These are phyloP conservation scores for Phaeosphaeriaceae sp. DNA, from an alignment of 2,329 filamentous ascomycete genomes.

Conservation along the genomic window DNA sequence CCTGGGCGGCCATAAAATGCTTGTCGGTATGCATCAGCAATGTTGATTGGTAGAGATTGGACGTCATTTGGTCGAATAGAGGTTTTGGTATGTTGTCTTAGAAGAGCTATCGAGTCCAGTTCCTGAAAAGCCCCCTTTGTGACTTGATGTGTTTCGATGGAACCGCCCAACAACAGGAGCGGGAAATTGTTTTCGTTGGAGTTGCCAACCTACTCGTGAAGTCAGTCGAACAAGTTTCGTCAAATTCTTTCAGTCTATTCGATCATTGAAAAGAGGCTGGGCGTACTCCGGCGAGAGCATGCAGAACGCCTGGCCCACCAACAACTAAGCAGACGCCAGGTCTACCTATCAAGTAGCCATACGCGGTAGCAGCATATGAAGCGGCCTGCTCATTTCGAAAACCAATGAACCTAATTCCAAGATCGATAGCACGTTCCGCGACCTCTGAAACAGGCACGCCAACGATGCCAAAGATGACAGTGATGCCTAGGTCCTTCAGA, in stretches of 20 bases:
- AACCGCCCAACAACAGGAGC: slow-evolving; percentile 61
- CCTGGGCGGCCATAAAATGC: slow-evolving; percentile 64
- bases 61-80: slow-evolving; percentile 53
- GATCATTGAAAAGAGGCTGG: neutral
- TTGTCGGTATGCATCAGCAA: slow-evolving; percentile 60
- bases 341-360: slow-evolving; percentile 64
- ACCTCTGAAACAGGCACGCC: slow-evolving; percentile 65
- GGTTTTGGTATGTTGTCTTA: slow-evolving; percentile 59
- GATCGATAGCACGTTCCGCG: slow-evolving; percentile 62
- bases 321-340: slow-evolving; percentile 66
- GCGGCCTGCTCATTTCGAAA: slow-evolving; percentile 67
- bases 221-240: neutral
- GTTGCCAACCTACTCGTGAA: slow-evolving; percentile 44
- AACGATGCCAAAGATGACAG: slow-evolving; percentile 61
- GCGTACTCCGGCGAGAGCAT: slow-evolving; percentile 62
- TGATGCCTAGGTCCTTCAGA: slow-evolving; percentile 57
- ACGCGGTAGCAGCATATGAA: slow-evolving; percentile 64
- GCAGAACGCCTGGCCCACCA: slow-evolving; percentile 64
- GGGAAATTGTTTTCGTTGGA: slow-evolving; percentile 63
- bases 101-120: slow-evolving; percentile 61
- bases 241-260: neutral
- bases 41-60: slow-evolving; percentile 50
- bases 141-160: slow-evolving; percentile 59
- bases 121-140: slow-evolving; percentile 66
- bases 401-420: slow-evolving; percentile 65